Evolutionary conservation across 441 rosid species (phyloP), one percentile per base, ranked within the genome.

Genomic region (Arabidopsis lyrata): DNA sequence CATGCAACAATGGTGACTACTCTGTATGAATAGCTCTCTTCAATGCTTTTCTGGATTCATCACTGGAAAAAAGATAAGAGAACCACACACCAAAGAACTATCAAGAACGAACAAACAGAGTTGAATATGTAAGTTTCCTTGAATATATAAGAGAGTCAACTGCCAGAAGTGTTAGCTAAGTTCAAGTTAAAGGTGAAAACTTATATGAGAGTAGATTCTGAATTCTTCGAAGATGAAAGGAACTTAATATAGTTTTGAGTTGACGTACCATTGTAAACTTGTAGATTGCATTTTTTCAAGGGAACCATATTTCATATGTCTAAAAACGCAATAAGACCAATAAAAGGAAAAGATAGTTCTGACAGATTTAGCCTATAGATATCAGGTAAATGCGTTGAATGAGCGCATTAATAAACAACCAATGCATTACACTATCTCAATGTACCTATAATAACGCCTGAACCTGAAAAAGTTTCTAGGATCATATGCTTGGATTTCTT

Each of bases 41-140:
- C 24, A 56, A 15, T 56, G 13, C 20, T 55, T n/a, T 55, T 55
- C 39, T 55, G 20, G 61, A 56, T 4, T 56, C 41, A 8, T 32
- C 4, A 32, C 41, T 15, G 14, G 14, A 16, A n/a, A 56, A 32
- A 4, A 9, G 24, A 34, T 5, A 32, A 0, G 62, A 34, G 42
- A 16, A 34, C 8, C 27, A 9, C 27, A 34, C 9, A 57, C 42
- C 8, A 57, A 34, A 56, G 3, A 53, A 31, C 59, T 14, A 1
- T 29, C 6, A 52, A 54, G 36, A 54, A 29, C 10, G 20, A 54
- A 14, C 36, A 54, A 54, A 54, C 11, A 54, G 36, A 53, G 35
- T 53, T 24, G 2, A 53, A 1, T 24, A 12, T 24, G 9, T n/a
- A n/a, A 52, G 1, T 29, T 27, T 13, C 10, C 18, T 13, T 27